A percentile compares a stretch with the other conserved stretches of the same genome.
phyloP scores from a whole-genome alignment of 2,329 filamentous ascomycete species.

The Fusarium veterinarium region DNA sequence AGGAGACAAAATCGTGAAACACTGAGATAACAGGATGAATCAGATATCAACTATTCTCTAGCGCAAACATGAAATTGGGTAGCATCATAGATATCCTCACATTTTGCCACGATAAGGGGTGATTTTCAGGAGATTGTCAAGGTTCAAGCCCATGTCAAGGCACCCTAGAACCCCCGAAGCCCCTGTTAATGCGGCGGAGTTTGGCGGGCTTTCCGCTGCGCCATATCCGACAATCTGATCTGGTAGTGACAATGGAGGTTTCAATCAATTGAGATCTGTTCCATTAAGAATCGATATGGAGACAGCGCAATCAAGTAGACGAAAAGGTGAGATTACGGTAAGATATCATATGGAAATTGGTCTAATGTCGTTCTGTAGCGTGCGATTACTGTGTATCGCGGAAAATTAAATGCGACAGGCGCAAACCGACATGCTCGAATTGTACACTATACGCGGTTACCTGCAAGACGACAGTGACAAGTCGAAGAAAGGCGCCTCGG shows the following conservation, averaged over 20 bases:
- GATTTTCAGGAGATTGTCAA: slow-evolving; percentile 15
- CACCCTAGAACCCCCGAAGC: not conserved
- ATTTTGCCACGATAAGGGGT: slow-evolving; percentile 12
- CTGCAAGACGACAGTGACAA: slow-evolving; percentile 40
- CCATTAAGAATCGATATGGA: slow-evolving; percentile 13
- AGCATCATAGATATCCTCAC: not conserved
- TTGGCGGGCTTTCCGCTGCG: slow-evolving; percentile 3
- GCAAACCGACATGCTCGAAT: slow-evolving; percentile 54
- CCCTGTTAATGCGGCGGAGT: not conserved
- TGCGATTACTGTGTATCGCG: slow-evolving; percentile 55
- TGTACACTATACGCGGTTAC: slow-evolving; percentile 51
- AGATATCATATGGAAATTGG: too few relatives aligned
- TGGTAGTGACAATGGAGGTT: too few relatives aligned
- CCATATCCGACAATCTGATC: slow-evolving; percentile 10
- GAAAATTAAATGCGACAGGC: slow-evolving; percentile 55
- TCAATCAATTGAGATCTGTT: not conserved
- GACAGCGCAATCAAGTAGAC: slow-evolving; percentile 22
- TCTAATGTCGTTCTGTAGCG: slow-evolving; percentile 4
- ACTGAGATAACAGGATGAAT: not conserved
- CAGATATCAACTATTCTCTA: not conserved
- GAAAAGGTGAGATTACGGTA: slow-evolving; percentile 24
- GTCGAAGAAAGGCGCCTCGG: slow-evolving; percentile 18
- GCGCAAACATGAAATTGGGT: not conserved
- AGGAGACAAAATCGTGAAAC: not conserved
- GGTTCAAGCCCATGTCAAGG: not conserved